Base-by-base conservation (phyloP, 257 asterid genomes). In the Gynochthodes officinalis region DNA sequence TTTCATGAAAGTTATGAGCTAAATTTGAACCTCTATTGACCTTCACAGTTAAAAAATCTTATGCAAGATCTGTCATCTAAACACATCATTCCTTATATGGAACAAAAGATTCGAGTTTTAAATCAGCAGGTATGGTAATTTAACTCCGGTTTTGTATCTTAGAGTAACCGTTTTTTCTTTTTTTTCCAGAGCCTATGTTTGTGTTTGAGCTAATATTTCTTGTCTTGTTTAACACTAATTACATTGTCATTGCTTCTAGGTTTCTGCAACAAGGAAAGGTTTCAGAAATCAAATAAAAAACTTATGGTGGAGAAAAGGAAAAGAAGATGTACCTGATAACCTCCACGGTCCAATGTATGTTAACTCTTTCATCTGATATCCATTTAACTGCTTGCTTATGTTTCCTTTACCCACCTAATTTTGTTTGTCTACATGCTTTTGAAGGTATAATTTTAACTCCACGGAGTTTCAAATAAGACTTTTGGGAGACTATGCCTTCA, bases 241-340 rank as follows among this genome's bases (percentile, higher is more conserved):
- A 70, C 46, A 70, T 77, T 48, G 65, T 67, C 58, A 21, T 75
- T 79, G 74, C 70, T 71, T 59, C 8, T 83, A 95, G 99, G 95
- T 95, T 82, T 90, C 99, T 71, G 96, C 96, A 0, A 95, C 99
- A 79, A 87, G 98, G 80, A 95, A 86, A 79, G 99, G 99, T 75
- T 95, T 95, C 67, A 87, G 97, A 80, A 95, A 95, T 86, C 99
- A 95, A 89, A 90, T 95, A 65, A 95, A 90, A 82, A 92, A 92
- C 85, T 82, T 95, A 68, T 95, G 99, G 99, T 90, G 98, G 99
- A 90, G 99, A 84, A 95, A 92, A 86, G 99, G 99, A 74, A 95
- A 92, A 87, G 99, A 95, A 7, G 99, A 92, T 75, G 76, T 75
- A 67, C 89, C 90, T 39, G 98, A 92, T 64, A 85, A 86, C 78